These are phyloP conservation scores for Globisporangium polare DNA, from an alignment of 352 stramenopile species.

Conservation along the genomic window DNA sequence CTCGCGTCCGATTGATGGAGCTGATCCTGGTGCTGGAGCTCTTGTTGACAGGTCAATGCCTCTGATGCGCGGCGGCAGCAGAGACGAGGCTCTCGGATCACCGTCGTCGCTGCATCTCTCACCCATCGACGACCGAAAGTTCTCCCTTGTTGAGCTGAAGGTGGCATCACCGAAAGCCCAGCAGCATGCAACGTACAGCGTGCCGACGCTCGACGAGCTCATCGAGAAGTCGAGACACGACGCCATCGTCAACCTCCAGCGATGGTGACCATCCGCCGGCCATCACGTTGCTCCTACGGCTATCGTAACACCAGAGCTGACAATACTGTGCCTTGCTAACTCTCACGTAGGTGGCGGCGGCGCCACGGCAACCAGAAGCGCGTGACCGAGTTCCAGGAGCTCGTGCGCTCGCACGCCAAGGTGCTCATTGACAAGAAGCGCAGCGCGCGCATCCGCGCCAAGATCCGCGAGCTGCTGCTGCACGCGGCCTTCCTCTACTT, in stretches of 20 bases:
- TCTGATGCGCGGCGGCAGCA: conserved; percentile 2
- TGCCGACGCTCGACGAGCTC: conserved; percentile 30
- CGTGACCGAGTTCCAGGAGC: conserved; percentile 27
- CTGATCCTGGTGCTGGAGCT: not conserved
- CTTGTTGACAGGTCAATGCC: not conserved
- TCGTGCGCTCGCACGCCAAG: conserved; percentile 26
- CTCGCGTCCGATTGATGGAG: not conserved
- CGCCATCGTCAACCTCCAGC: conserved; percentile 34
- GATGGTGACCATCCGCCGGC: conserved; percentile 19
- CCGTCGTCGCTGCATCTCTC: no score
- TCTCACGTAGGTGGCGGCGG: conserved; percentile 43
- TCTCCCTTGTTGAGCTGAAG: not conserved
- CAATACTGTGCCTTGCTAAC: no score
- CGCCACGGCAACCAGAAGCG: conserved; percentile 28
- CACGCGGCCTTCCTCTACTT: conserved; percentile 42
- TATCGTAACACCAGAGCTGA: not conserved
- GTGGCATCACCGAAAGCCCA: not conserved
- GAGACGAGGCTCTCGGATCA: conserved; percentile 2
- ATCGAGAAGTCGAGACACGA: conserved; percentile 35
- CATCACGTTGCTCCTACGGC: not conserved
- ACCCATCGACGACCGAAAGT: not conserved
- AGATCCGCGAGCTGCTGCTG: conserved; percentile 45
- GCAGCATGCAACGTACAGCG: not conserved
- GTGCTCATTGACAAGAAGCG: conserved; percentile 26
- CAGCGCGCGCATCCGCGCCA: conserved; percentile 30